These are phyloP conservation scores for Paraconiothyrium brasiliense DNA, from an alignment of 2,329 filamentous ascomycete species.

Conservation along the genomic window DNA sequence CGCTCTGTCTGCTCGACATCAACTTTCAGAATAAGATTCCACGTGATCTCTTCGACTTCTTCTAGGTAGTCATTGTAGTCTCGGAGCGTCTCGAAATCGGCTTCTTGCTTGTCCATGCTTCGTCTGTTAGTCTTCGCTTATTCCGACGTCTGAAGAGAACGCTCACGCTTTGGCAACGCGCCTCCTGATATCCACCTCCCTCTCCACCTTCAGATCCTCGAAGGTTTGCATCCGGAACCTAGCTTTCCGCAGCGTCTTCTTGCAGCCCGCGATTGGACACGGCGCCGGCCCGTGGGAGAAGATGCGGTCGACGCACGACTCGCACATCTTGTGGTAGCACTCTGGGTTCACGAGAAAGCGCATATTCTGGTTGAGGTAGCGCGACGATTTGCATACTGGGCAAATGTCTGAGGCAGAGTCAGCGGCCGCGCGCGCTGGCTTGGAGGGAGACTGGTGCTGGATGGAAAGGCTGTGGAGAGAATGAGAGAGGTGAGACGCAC, in stretches of 20 bases:
- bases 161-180: constrained; percentile 71
- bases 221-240: constrained; percentile 91
- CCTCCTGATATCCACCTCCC: constrained; percentile 90
- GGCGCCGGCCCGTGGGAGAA: constrained; percentile 91
- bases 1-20: constrained; percentile 72
- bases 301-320: constrained; percentile 92
- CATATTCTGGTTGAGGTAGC: constrained; percentile 94
- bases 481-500: constrained; percentile 47
- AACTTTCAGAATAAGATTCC: constrained; percentile 80
- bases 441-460: constrained; percentile 27
- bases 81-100: constrained; percentile 85
- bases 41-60: constrained; percentile 87
- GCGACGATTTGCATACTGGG: constrained; percentile 95
- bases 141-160: background rate
- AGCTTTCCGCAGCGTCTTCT: constrained; percentile 83
- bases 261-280: constrained; percentile 90
- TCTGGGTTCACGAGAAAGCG: constrained; percentile 96
- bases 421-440: constrained; percentile 27
- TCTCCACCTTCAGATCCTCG: constrained; percentile 84
- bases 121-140: background rate
- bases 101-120: constrained; percentile 87
- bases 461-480: constrained; percentile 43
- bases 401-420: constrained; percentile 73
- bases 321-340: constrained; percentile 99
- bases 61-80: constrained; percentile 96